These are phyloP conservation scores for Sonneratia caseolaris DNA, from an alignment of 345 rosid species.

Conservation along the genomic window DNA sequence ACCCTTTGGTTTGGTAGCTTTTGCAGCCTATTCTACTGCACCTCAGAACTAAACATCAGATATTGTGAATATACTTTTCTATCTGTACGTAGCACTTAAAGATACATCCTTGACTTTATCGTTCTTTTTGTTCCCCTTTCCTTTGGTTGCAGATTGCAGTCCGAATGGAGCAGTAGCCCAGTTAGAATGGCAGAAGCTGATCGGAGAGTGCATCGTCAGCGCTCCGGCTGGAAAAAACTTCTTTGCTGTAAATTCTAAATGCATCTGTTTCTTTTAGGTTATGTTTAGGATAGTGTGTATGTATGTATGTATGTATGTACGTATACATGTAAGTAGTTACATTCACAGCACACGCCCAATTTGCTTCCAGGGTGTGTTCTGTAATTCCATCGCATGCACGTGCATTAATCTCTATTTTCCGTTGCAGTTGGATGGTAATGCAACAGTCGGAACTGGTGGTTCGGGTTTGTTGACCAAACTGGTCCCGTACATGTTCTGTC, in stretches of 20 bases:
- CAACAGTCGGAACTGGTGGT: background rate
- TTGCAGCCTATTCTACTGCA: no score
- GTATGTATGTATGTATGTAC: no score
- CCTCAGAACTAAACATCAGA: no score
- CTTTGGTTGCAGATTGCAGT: conserved; percentile 16
- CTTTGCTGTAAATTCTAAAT: conserved; percentile 31
- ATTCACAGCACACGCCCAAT: background rate
- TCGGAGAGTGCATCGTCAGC: conserved; percentile 9
- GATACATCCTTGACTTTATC: no score
- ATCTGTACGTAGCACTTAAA: no score
- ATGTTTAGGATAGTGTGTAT: conserved; percentile 4
- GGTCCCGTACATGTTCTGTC: background rate
- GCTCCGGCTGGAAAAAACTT: conserved; percentile 22
- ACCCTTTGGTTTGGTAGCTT: background rate
- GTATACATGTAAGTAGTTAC: conserved; percentile 1
- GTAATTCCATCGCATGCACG: background rate
- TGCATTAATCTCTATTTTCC: background rate
- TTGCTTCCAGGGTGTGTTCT: background rate
- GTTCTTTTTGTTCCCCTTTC: no score
- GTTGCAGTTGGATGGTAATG: background rate
- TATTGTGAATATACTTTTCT: no score
- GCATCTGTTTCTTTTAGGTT: background rate
- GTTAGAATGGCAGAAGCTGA: conserved; percentile 29
- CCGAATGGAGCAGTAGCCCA: conserved; percentile 39
- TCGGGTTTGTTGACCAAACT: background rate